A percentile compares a stretch with the other conserved stretches of the same genome.
phyloP scores from a whole-genome alignment of 2,329 filamentous ascomycete species.

The Arthrobotrys iridis region DNA sequence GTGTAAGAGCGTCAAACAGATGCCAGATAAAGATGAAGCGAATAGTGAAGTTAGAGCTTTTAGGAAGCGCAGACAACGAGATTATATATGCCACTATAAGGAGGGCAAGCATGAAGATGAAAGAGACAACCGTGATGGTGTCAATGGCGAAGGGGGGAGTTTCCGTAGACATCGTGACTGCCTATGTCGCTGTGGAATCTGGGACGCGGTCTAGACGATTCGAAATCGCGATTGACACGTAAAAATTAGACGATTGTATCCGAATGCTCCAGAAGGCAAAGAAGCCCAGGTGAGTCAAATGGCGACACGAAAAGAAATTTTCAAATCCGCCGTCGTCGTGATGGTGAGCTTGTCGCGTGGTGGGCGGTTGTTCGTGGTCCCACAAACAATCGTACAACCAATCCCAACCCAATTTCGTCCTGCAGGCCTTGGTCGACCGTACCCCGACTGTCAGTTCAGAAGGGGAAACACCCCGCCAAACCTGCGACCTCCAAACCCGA shows the following conservation, averaged over 20 bases:
- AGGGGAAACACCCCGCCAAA: not conserved
- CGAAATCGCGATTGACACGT: conserved; percentile 36
- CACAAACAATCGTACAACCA: conserved; percentile 16
- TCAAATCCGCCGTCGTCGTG: not conserved
- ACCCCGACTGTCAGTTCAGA: not conserved
- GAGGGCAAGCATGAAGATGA: conserved; percentile 55
- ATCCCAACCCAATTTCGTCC: conserved; percentile 1
- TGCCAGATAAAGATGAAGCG: conserved; percentile 94
- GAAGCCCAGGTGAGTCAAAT: conserved; percentile 9
- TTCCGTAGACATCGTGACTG: conserved; percentile 34
- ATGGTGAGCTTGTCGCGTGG: conserved; percentile 29
- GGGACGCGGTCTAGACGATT: not conserved
- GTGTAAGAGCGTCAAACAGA: conserved; percentile 88
- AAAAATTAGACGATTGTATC: not conserved
- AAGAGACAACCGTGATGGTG: conserved; percentile 55
- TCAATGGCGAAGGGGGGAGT: conserved; percentile 53
- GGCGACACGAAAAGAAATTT: not conserved
- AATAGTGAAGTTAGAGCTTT: conserved; percentile 67
- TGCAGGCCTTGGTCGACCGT: not conserved
- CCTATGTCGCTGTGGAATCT: not conserved
- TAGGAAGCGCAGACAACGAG: conserved; percentile 64
- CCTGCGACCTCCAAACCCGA: not conserved
- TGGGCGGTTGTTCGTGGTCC: conserved; percentile 15
- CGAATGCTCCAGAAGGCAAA: conserved; percentile 1
- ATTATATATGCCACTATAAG: conserved; percentile 56